Percentiles rank a stretch among this genome's conserved stretches.
phyloP scores from a whole-genome alignment of 2,329 filamentous ascomycete genomes.

The Epichloe typhina region DNA sequence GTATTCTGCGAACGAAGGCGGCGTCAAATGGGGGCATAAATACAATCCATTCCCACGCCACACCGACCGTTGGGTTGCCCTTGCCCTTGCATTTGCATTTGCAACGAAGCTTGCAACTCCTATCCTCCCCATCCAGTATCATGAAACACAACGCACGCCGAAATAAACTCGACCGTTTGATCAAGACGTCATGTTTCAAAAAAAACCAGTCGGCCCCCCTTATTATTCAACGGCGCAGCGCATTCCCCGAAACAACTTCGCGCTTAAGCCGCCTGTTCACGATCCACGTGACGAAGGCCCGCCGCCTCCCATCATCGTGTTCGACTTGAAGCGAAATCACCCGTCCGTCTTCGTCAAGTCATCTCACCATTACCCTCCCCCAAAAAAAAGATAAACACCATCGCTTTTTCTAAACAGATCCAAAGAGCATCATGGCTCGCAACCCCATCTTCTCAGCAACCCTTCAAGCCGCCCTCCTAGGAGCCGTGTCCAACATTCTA shows the following conservation, averaged over 20 bases:
- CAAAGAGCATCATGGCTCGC: slow-evolving; percentile 18
- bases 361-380: too few relatives aligned
- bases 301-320: background rate
- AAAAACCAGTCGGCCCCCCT: background rate
- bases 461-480: slow-evolving; percentile 52
- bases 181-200: background rate
- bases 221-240: background rate
- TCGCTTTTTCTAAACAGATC: too few relatives aligned
- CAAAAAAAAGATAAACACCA: too few relatives aligned
- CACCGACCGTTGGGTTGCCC: too few relatives aligned
- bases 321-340: too few relatives aligned
- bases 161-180: background rate
- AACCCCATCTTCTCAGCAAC: slow-evolving; percentile 44
- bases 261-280: background rate
- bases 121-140: background rate
- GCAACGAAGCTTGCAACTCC: too few relatives aligned
- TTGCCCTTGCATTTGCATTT: too few relatives aligned
- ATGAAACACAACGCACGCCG: background rate
- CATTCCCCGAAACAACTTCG: background rate
- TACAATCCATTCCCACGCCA: background rate
- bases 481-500: slow-evolving; percentile 56
- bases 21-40: too few relatives aligned
- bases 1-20: too few relatives aligned
- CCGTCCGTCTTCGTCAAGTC: background rate
- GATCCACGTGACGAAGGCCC: background rate